Percentiles rank a stretch among this genome's conserved stretches.
These are phyloP conservation scores for Aspergillus conjunctus DNA, from an alignment of 495 filamentous ascomycete species.

Conservation along the genomic window DNA sequence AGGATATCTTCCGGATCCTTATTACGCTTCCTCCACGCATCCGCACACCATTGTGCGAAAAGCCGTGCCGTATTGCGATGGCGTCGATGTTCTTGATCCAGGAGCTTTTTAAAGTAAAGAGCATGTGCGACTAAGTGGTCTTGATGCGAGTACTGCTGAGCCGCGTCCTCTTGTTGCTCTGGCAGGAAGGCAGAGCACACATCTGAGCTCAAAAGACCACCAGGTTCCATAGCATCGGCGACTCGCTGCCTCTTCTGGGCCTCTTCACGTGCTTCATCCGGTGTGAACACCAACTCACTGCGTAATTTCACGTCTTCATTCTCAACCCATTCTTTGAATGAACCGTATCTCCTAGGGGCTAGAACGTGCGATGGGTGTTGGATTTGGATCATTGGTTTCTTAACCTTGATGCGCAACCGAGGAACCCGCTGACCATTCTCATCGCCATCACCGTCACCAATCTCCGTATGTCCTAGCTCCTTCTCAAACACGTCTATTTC, in stretches of 20 bases:
- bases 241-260: slow-evolving; percentile 58
- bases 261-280: slow-evolving; percentile 58
- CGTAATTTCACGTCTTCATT: slow-evolving; percentile 41
- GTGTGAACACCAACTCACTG: slow-evolving; percentile 49
- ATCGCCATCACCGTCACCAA: slow-evolving; percentile 25
- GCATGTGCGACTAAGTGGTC: slow-evolving; percentile 85
- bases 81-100: slow-evolving; percentile 72
- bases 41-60: slow-evolving; percentile 50
- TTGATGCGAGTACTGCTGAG: slow-evolving; percentile 76
- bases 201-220: slow-evolving; percentile 71
- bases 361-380: slow-evolving; percentile 56
- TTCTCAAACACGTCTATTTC: slow-evolving; percentile 16
- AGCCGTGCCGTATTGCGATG: slow-evolving; percentile 57
- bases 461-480: slow-evolving; percentile 12
- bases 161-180: slow-evolving; percentile 71
- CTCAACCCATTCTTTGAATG: slow-evolving; percentile 61
- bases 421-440: slow-evolving; percentile 37
- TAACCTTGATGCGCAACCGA: slow-evolving; percentile 55
- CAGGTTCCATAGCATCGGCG: slow-evolving; percentile 68
- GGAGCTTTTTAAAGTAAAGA: slow-evolving; percentile 73
- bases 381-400: slow-evolving; percentile 51
- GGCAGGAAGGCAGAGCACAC: slow-evolving; percentile 75
- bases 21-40: slow-evolving; percentile 49
- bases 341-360: slow-evolving; percentile 44
- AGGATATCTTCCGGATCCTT: slow-evolving; percentile 50